Evolutionary conservation across 352 stramenopile species (phyloP), one percentile per base, ranked within the genome.

Genomic region (Phytopythium kandeliae): DNA sequence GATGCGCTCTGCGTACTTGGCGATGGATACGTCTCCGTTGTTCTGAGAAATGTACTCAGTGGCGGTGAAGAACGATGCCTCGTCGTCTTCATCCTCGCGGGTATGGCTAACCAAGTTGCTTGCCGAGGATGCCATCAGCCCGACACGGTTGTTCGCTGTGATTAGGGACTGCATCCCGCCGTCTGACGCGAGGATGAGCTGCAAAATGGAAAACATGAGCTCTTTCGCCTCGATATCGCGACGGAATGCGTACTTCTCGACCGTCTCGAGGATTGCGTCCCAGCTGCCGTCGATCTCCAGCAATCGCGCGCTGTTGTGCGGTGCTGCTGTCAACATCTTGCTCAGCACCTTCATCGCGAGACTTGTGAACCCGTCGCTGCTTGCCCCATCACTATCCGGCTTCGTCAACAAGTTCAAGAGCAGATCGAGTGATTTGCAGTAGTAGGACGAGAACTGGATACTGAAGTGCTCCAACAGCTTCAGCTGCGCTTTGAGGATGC

Each of bases 391-490:
- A 17, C 24, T 35, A 10, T 46, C 19, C 26, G 36, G 22, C 8
- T 51, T 22, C 15, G n/a, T 47, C 26, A 78, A 57, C 34, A 60
- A 41, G 6, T 55, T 60, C 11, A 89, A 36, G 2, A 92, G 51
- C 16, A 92, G 52, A 28, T 80, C 72, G 25, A 92, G 66, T 9
- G 73, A 81, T 30, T 76, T 77, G 13, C 66, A 88, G 51, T 92
- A 71, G 53, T 70, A 92, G 12, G 76, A 89, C 47, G 85, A 87
- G 51, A 92, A 89, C 52, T 92, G 76, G 55, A 82, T 81, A 34
- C 65, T 76, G 33, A 86, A 92, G 41, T 86, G 84, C 28, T 85
- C 63, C 38, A 92, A 50, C 15, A 92, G 55, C 36, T 78, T 75
- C 24, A 85, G 24, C 44, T 89, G 78, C 2, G 77, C 74, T 19